Percentiles rank a stretch among this genome's conserved stretches.
phyloP scores from a whole-genome alignment of 176 grass and related monocot genomes.

The Triticum aestivum region IWGSC_CS_RefSeq_v2.1 NC_057803.1:636021198-636021697 shows the following conservation, averaged over 20 bases:
- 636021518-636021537: too few species aligned
- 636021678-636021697: slow-evolving; percentile 74
- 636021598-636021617: slow-evolving; percentile 19
- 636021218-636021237: too few species aligned
- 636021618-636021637: slow-evolving; percentile 61
- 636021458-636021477: too few species aligned
- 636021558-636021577: background rate
- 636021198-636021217: too few species aligned
- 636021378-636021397: background rate
- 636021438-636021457: background rate
- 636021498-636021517: too few species aligned
- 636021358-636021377: background rate
- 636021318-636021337: background rate
- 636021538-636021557: background rate
- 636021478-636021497: too few species aligned
- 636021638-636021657: slow-evolving; percentile 76
- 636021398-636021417: background rate
- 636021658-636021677: slow-evolving; percentile 83
- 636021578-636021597: background rate
- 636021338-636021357: background rate
- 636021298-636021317: background rate
- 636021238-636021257: too few species aligned
- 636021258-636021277: too few species aligned
- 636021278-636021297: background rate
- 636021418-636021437: background rate